These are phyloP conservation scores for Phyllosticta capitalensis DNA, from an alignment of 2,329 filamentous ascomycete species.

Conservation along the genomic window DNA sequence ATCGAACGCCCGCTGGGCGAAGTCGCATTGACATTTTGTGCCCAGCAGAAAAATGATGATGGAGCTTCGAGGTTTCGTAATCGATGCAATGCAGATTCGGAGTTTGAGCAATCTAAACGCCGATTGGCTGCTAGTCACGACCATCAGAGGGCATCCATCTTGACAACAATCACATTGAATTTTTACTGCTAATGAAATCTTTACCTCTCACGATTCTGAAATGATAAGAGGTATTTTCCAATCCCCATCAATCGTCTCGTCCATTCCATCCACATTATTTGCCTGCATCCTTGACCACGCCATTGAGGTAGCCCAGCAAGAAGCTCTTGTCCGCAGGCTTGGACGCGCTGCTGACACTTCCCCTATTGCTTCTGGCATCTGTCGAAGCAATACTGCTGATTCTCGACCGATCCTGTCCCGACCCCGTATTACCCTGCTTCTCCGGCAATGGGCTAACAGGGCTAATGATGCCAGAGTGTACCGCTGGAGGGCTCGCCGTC, in stretches of 20 bases:
- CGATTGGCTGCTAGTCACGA: constrained; percentile 5
- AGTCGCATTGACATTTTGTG: neutral
- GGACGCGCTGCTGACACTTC: constrained; percentile 15
- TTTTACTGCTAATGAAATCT: neutral
- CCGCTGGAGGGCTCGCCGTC: constrained; percentile 16
- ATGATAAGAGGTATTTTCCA: neutral
- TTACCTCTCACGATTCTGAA: too few relatives aligned
- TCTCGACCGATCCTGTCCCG: constrained; percentile 18
- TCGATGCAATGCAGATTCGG: neutral
- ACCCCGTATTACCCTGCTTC: constrained; percentile 17
- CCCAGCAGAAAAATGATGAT: neutral
- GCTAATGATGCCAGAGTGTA: constrained; percentile 28
- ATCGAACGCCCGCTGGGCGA: neutral
- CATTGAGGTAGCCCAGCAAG: constrained; percentile 63
- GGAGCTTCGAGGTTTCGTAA: neutral
- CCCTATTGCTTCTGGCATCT: neutral
- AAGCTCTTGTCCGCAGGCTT: constrained; percentile 63
- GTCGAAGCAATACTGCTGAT: constrained; percentile 23
- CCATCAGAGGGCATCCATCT: neutral
- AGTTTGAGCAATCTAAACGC: neutral
- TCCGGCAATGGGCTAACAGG: constrained; percentile 28
- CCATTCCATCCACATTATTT: neutral
- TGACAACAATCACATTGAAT: neutral
- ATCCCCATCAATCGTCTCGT: neutral
- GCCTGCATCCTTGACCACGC: constrained; percentile 33